phyloP scores from a whole-genome alignment of 768 basidiomycete genomes.

The Psilocybe subaeruginosa region DNA sequence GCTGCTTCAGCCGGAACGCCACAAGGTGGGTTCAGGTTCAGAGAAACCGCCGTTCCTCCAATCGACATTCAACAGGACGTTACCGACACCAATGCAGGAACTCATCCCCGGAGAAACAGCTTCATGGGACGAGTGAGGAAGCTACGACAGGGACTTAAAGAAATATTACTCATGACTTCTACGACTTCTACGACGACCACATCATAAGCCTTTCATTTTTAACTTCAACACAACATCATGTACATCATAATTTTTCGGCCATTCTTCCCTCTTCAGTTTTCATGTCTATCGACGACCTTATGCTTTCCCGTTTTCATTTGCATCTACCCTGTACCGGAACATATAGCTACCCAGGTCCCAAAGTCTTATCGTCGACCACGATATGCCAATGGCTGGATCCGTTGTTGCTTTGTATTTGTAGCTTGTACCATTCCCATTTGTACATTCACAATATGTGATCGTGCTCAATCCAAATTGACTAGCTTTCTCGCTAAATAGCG shows the following conservation, averaged over 20 bases:
- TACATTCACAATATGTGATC: too few species aligned
- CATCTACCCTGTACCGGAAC: background rate
- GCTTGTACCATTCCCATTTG: background rate
- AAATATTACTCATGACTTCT: constrained; percentile 24
- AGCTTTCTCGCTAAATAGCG: too few species aligned
- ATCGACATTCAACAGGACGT: background rate
- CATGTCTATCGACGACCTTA: background rate
- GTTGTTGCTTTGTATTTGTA: background rate
- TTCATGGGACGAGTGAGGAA: constrained; percentile 31
- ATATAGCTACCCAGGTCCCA: background rate
- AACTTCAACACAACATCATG: background rate
- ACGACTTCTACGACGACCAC: constrained; percentile 8
- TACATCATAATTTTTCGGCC: background rate
- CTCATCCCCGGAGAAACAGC: constrained; percentile 12
- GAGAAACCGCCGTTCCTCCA: constrained; percentile 12
- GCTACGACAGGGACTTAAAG: constrained; percentile 35
- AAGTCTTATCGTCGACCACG: background rate
- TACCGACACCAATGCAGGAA: background rate
- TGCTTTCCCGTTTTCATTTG: background rate
- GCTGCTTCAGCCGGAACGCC: constrained; percentile 5
- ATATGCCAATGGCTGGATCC: background rate
- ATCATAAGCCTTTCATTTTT: background rate
- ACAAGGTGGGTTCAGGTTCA: constrained; percentile 14
- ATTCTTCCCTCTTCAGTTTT: background rate
- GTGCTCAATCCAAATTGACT: too few species aligned